Base-by-base conservation (phyloP, 352 stramenopile species). In the Phytophthora quininea region DNA sequence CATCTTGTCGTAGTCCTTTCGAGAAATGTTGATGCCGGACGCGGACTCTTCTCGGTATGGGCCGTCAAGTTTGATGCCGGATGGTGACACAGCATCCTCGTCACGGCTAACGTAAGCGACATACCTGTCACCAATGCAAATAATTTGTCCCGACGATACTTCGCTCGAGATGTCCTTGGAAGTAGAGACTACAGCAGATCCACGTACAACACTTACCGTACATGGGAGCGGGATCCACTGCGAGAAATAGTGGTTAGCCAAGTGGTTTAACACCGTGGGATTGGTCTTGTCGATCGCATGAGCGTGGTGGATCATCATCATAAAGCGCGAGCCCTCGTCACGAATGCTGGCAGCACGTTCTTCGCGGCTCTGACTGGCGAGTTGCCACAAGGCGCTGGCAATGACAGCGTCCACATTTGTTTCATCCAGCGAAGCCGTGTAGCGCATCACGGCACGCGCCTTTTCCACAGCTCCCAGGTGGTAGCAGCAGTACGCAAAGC, bases 221-320 rank as follows among this genome's bases (percentile, higher is more conserved):
- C 93, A 97, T 6, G 92, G 79, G 30, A 99, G 69, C 0, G 91
- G 93, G 8, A 97, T 97, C 96, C 96, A 99, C 64, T 98, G 97
- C 57, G 92, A 97, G 76, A 99, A 99, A 73, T 99, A 99, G 78
- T 99, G 96, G 86, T 99, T 99, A 9, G 97, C 97, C 57, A 99
- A 77, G 75, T 99, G 96, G 79, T 99, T 99, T 48, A 99, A 81
- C 19, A 98, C 96, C 56, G 86, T 95, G 8, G 89, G 87, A 60
- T 94, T 95, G 32, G 83, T 93, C 66, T 94, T 94, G 65, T 96
- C 88, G 52, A 96, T 92, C 12, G 80, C 81, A 58, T 95, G 91
- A 30, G 95, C 96, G 73, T 98, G 92, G 61, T 95, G 83, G 35
- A 95, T 95, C 74, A 94, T 92, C 51, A 89, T 93, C 80, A 97